Evolutionary conservation across 345 rosid species (phyloP), one percentile per base, ranked within the genome.

Genomic region (Firmiana major): DNA sequence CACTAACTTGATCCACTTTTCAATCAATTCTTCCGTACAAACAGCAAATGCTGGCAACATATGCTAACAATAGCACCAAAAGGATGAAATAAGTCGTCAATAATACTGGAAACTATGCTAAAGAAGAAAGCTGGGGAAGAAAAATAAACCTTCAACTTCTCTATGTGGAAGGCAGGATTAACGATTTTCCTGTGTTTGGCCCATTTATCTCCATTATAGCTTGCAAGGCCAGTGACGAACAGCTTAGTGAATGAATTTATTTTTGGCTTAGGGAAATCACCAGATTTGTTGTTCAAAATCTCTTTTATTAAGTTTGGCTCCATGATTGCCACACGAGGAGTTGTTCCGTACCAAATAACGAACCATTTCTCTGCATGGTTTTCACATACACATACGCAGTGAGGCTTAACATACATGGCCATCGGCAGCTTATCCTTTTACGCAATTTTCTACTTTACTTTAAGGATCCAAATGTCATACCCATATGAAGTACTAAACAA

Each of bases 281-380:
- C 86, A 5, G 67, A 54, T 67, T 54, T 76, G 74, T 55, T 83
- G 19, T 68, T 66, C 17, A 83, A n/a, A 10, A 79, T 73, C 76
- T 83, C 85, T 79, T 76, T 83, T n/a, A 74, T 74, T 28, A 77
- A 59, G 68, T 77, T 54, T 34, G 85, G 74, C 42, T 83, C 83
- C 80, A 73, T 53, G 62, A 79, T 68, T 55, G 63, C 64, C 63
- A 83, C 81, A 19, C 78, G 75, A 12, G 85, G 85, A 53, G 49
- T 68, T 71, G 72, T 63, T 51, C 81, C 85, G 10, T 74, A 73
- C 82, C 83, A 83, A 45, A 73, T 19, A 5, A 77, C 76, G 53
- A 79, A 73, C 5, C 57, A 57, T 22, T 73, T 83, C 24, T 79
- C 83, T 83, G 83, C 79, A 55, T 36, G 34, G 40, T 49, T 45